Evolutionary conservation across 2,329 filamentous ascomycete species (phyloP).

Genomic region (Tolypocladium cylindrosporum): DNA sequence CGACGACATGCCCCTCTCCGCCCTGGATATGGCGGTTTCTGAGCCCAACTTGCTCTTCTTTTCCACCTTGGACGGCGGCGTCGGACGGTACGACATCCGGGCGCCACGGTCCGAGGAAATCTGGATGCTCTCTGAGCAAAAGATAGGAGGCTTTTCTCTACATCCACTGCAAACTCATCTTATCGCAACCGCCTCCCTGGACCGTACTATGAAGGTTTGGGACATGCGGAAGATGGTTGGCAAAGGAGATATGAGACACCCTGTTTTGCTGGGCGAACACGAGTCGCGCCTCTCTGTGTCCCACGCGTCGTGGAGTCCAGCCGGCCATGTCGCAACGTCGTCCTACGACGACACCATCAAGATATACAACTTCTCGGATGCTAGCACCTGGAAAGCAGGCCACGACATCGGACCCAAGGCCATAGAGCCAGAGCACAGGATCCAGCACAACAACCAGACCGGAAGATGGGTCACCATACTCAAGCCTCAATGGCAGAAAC

Average conservation of each 20-base stretch:
- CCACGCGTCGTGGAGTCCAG: constrained; percentile 81
- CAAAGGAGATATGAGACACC: constrained; percentile 48
- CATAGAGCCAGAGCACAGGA: constrained; percentile 58
- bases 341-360: constrained; percentile 95
- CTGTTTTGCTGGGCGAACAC: constrained; percentile 70
- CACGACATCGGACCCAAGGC: constrained; percentile 46
- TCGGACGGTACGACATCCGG: constrained; percentile 75
- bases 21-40: constrained; percentile 64
- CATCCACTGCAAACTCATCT: constrained; percentile 74
- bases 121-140: constrained; percentile 77
- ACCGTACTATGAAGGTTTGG: constrained; percentile 86
- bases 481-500: constrained; percentile 80
- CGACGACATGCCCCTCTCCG: constrained; percentile 71
- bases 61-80: constrained; percentile 70
- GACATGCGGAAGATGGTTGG: constrained; percentile 72
- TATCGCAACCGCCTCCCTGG: constrained; percentile 79
- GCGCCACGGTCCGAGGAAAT: constrained; percentile 47
- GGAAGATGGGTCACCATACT: constrained; percentile 82
- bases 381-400: constrained; percentile 47
- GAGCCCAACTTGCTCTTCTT: constrained; percentile 73
- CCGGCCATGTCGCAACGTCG: constrained; percentile 79
- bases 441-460: constrained; percentile 91
- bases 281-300: constrained; percentile 76
- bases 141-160: constrained; percentile 88
- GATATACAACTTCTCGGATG: constrained; percentile 67